Evolutionary conservation across 768 basidiomycete genomes (phyloP).

Genomic region (Leccinum rimulosum): DNA sequence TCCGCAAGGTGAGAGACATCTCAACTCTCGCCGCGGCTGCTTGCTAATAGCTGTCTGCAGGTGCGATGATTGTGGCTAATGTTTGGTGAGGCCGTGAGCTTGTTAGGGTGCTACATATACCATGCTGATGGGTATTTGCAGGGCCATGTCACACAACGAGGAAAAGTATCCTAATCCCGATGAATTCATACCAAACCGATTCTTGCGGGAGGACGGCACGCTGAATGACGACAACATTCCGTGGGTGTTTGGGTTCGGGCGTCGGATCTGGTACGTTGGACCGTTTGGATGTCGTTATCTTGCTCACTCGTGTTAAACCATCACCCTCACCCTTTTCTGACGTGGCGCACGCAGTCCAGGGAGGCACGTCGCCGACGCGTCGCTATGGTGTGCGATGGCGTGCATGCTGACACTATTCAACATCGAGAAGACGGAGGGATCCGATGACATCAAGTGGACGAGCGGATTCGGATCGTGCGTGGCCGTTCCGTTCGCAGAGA

Average conservation of each 20-base stretch:
- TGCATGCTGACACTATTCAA: too few relatives aligned
- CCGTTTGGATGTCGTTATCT: not conserved
- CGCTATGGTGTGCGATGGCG: too few relatives aligned
- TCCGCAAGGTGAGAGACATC: not conserved
- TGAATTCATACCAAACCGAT: not conserved
- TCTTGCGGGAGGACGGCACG: not conserved
- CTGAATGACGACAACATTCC: not conserved
- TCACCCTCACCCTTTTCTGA: too few relatives aligned
- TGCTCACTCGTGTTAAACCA: too few relatives aligned
- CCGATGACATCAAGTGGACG: too few relatives aligned
- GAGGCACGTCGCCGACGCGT: too few relatives aligned
- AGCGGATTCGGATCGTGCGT: too few relatives aligned
- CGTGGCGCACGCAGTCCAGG: too few relatives aligned
- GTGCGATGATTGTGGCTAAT: not conserved
- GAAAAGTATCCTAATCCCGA: not conserved
- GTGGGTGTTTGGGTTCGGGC: not conserved
- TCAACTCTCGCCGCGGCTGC: too few relatives aligned
- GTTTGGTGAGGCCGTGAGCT: not conserved
- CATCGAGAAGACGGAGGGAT: too few relatives aligned
- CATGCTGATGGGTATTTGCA: not conserved
- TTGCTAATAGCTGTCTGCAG: not conserved
- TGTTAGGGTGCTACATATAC: too few relatives aligned
- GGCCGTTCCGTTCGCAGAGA: too few relatives aligned
- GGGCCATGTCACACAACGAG: not conserved
- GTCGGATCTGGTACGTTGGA: not conserved